Evolutionary conservation across 176 grass and related monocot genomes (phyloP).

Genomic region (Poa pratensis): DNA sequence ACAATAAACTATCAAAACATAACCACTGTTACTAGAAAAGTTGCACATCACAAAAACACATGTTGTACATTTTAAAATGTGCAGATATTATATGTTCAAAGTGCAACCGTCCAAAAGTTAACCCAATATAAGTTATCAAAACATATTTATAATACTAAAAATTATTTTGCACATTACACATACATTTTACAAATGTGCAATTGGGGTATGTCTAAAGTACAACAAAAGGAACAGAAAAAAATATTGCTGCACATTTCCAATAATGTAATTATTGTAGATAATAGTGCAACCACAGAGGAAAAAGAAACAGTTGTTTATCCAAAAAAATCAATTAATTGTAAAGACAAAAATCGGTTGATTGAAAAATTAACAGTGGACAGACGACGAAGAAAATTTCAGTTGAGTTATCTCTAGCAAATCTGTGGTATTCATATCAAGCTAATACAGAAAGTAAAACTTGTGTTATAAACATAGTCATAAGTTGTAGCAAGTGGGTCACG

Average conservation of each 20-base stretch:
- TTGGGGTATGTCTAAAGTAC: neutral
- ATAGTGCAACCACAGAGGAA: neutral
- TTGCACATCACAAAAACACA: too few relatives aligned
- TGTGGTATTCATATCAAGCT: neutral
- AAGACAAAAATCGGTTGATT: neutral
- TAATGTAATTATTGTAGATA: neutral
- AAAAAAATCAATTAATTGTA: neutral
- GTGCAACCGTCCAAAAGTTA: too few relatives aligned
- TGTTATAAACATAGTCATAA: neutral
- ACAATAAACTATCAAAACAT: too few relatives aligned
- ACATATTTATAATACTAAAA: neutral
- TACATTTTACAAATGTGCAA: too few relatives aligned
- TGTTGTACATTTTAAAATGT: too few relatives aligned
- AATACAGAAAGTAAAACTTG: neutral
- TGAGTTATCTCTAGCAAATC: neutral
- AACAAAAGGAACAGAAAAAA: neutral
- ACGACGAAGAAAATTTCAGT: neutral
- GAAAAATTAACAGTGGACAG: neutral
- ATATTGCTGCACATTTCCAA: neutral
- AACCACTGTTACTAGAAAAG: too few relatives aligned
- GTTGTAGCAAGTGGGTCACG: neutral
- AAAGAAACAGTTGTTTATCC: neutral
- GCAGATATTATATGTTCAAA: too few relatives aligned
- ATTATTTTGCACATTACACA: too few relatives aligned
- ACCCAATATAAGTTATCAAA: too few relatives aligned